These are phyloP conservation scores for Ophioceras dolichostomum DNA, from an alignment of 2,329 filamentous ascomycete species.

Conservation along the genomic window DNA sequence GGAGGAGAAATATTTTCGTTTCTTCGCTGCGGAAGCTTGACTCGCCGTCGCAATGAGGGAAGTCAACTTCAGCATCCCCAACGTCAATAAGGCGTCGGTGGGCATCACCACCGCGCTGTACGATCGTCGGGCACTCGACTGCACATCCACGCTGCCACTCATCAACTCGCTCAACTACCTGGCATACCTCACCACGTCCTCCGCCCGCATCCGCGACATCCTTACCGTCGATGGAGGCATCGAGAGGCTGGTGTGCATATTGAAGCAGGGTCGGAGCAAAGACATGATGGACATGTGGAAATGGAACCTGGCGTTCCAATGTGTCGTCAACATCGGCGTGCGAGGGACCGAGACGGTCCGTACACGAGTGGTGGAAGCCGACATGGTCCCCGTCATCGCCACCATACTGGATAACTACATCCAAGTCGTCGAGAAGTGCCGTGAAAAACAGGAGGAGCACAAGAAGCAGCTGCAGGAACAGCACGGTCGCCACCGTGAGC, in stretches of 20 bases:
- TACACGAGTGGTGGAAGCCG: conserved; percentile 91
- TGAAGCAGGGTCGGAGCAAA: conserved; percentile 93
- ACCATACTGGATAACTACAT: conserved; percentile 98
- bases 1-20: too few relatives aligned
- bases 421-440: conserved; percentile 85
- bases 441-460: conserved; percentile 72
- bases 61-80: conserved; percentile 98
- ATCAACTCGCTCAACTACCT: conserved; percentile 99
- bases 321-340: conserved; percentile 97
- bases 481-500: conserved; percentile 36
- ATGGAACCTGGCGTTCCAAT: conserved; percentile 98
- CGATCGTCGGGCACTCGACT: conserved; percentile 92
- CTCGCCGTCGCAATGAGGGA: conserved; percentile 69
- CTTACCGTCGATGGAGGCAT: conserved; percentile 97
- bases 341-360: conserved; percentile 88
- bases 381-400: conserved; percentile 98
- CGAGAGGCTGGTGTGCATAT: conserved; percentile 89
- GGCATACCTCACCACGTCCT: conserved; percentile 95
- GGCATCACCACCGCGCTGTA: conserved; percentile 98
- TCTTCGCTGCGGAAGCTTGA: not conserved
- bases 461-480: conserved; percentile 55
- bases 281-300: conserved; percentile 99
- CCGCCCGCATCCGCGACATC: conserved; percentile 92
- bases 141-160: conserved; percentile 90
- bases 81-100: conserved; percentile 92